Conservation (phyloP, 176 grass and related monocot genomes). For the Areca catechu region DNA sequence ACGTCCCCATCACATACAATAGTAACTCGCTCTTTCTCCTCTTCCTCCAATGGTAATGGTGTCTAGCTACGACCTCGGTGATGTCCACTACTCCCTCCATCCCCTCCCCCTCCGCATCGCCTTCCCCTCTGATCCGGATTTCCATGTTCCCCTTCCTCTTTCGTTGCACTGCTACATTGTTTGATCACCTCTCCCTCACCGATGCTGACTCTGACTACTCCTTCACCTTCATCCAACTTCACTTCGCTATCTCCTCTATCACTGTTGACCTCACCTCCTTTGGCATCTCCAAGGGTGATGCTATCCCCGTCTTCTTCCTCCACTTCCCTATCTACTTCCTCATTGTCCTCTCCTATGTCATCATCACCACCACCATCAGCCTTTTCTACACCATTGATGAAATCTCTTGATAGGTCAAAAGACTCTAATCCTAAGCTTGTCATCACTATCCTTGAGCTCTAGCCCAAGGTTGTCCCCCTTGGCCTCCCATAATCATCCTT, state of each 20-base stretch:
- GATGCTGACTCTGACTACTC: constrained; percentile 36
- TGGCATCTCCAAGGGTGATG: too few relatives aligned
- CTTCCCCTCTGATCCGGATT: constrained; percentile 34
- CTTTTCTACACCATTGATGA: constrained; percentile 55
- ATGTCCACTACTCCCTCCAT: constrained; percentile 52
- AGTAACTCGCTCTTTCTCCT: background rate
- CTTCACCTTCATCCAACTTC: constrained; percentile 47
- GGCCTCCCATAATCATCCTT: constrained; percentile 57
- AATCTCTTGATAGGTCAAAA: constrained; percentile 48
- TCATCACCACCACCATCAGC: constrained; percentile 62
- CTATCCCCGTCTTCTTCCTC: constrained; percentile 51
- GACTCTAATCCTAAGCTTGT: constrained; percentile 44
- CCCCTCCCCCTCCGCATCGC: constrained; percentile 15
- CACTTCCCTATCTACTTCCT: constrained; percentile 68
- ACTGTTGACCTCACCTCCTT: constrained; percentile 36
- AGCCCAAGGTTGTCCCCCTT: constrained; percentile 30
- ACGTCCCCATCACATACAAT: too few relatives aligned
- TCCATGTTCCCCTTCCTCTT: constrained; percentile 51
- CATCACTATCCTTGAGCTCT: constrained; percentile 47
- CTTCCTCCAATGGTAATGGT: constrained; percentile 5
- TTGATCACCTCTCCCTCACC: constrained; percentile 40
- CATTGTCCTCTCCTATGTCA: constrained; percentile 45
- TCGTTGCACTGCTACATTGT: too few relatives aligned
- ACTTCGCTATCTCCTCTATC: constrained; percentile 24
- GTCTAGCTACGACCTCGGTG: constrained; percentile 35